Evolutionary conservation across 257 asterid species (phyloP), one percentile per base, ranked within the genome.

Genomic region (Apocynum venetum): DNA sequence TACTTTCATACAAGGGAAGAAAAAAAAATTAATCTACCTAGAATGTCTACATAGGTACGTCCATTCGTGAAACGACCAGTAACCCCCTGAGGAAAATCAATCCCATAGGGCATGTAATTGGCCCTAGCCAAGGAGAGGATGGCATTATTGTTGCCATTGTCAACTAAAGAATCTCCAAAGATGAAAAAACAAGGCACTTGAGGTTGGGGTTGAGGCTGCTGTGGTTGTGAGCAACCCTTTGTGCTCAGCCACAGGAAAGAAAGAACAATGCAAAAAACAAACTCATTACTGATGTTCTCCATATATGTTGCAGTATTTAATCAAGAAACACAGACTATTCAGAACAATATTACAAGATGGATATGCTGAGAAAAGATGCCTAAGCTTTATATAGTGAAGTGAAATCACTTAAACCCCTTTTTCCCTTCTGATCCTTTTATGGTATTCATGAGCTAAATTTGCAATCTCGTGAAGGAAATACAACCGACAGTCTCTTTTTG

Each of bases 31-130:
- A 9, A 49, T 41, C 31, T 59, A 93, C 97, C 98, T 84, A 93
- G 76, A 59, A 86, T 74, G 53, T 91, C 98, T 46, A 93, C 96
- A n/a, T 83, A 91, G 51, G 98, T 93, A 56, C 92, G 97, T 63
- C 96, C 97, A 79, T 93, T 91, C 46, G 98, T 89, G 87, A 93
- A 93, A 41, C 98, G 95, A 1, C 98, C 98, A 0, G 96, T 86
- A 82, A 89, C 73, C 38, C 96, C 98, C 57, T 88, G 88, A 0
- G 98, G 96, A 55, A 91, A 91, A 53, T 93, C 98, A 20, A 93
- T 53, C 75, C 98, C 98, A 40, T 93, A 91, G 55, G 98, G 97
- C 85, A 80, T 83, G 85, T 93, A 93, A 74, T 93, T 91, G 8
- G 98, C 97, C 73, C 95, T 86, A 12, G 97, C 93, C 19, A 93